Evolutionary conservation across 768 basidiomycete species (phyloP).

Genomic region (Rhodotorula toruloides): DNA sequence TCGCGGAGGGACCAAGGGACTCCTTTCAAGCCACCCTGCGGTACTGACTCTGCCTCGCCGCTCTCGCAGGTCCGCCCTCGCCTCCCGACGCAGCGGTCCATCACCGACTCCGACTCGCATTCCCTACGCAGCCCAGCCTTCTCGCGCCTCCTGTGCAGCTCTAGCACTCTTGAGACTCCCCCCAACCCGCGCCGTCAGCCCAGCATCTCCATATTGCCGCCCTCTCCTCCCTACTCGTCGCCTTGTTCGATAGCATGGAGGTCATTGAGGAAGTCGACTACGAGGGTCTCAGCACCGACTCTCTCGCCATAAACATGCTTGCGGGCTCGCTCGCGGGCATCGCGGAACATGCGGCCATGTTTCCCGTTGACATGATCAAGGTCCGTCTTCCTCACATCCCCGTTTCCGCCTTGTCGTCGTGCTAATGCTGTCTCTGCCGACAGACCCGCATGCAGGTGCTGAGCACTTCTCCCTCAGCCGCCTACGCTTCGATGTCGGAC

Average conservation of each 20-base stretch:
- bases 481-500: conserved; percentile 84
- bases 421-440: background rate
- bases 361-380: conserved; percentile 96
- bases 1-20: too few species aligned
- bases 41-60: too few species aligned
- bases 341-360: conserved; percentile 98
- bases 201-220: background rate
- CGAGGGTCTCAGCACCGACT: conserved; percentile 63
- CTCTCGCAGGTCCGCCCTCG: background rate
- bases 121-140: too few species aligned
- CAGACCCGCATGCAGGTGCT: conserved; percentile 99
- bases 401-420: background rate
- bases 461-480: conserved; percentile 72
- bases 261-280: conserved; percentile 44
- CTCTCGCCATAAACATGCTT: conserved; percentile 89
- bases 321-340: conserved; percentile 97
- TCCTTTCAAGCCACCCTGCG: too few species aligned
- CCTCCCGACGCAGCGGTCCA: too few species aligned
- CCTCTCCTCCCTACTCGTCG: background rate
- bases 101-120: too few species aligned
- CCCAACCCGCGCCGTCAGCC: too few species aligned
- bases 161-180: too few species aligned
- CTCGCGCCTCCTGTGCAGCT: background rate
- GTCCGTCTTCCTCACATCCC: conserved; percentile 50
- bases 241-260: conserved; percentile 5